Conservation (phyloP, 176 grass and related monocot species). For the Rhynchospora tenuis region DNA sequence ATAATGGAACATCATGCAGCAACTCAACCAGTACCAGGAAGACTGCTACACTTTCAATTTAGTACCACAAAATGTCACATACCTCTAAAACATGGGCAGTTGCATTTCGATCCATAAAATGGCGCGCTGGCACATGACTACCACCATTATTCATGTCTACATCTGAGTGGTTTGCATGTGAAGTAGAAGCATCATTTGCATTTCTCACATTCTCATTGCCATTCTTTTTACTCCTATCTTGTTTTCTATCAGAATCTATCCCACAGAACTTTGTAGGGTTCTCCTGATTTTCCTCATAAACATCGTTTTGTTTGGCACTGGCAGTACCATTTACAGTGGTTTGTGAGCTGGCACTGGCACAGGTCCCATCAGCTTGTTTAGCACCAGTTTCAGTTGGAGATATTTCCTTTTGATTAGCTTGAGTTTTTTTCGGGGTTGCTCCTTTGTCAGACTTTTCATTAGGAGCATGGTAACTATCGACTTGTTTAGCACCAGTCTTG, state of each 20-base stretch:
- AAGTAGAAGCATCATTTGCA: slow-evolving; percentile 20
- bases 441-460: neutral
- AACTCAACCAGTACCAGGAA: neutral
- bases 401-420: neutral
- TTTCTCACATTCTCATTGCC: neutral
- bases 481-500: slow-evolving; percentile 10
- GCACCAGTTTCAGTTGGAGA: neutral
- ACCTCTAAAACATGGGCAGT: slow-evolving; percentile 1
- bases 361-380: slow-evolving; percentile 2
- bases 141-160: neutral
- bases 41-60: neutral
- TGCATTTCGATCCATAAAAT: slow-evolving; percentile 9
- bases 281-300: neutral
- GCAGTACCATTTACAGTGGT: neutral
- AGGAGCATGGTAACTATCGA: neutral
- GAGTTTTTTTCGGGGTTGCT: neutral
- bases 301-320: neutral
- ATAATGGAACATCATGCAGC: neutral
- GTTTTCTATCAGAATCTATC: neutral
- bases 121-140: neutral
- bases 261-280: neutral
- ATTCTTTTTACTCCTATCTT: neutral
- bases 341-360: neutral
- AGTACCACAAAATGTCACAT: neutral
- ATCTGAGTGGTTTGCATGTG: neutral